phyloP scores from a whole-genome alignment of 75 land plant genomes.

The Sequoia sempervirens region DNA sequence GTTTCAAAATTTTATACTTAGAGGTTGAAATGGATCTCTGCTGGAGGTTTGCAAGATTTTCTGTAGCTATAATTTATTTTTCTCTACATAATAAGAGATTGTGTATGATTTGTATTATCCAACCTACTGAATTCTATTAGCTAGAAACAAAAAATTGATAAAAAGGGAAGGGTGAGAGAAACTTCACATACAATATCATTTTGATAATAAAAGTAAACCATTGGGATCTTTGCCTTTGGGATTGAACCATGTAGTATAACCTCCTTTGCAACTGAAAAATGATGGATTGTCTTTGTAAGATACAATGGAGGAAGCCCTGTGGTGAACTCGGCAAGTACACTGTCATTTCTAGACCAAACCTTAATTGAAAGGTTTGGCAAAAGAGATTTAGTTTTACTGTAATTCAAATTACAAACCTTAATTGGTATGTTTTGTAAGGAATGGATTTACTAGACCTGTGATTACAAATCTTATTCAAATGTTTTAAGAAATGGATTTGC shows the following conservation, averaged over 20 bases:
- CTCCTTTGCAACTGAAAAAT: constrained; percentile 70
- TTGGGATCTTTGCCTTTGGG: constrained; percentile 36
- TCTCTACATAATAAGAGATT: too few relatives aligned
- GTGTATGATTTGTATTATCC: too few relatives aligned
- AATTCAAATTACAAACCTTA: neutral
- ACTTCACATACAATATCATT: too few relatives aligned
- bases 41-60: too few relatives aligned
- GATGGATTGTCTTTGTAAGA: constrained; percentile 39
- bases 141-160: too few relatives aligned
- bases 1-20: too few relatives aligned
- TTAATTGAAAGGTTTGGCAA: neutral
- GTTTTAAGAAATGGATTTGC: neutral
- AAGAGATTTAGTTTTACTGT: neutral
- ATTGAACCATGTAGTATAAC: constrained; percentile 69
- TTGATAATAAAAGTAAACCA: too few relatives aligned
- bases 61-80: too few relatives aligned
- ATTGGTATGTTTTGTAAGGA: too few relatives aligned
- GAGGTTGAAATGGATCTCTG: too few relatives aligned
- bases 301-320: constrained; percentile 80
- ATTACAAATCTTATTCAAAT: neutral
- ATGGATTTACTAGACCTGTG: neutral
- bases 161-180: too few relatives aligned
- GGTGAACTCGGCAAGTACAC: constrained; percentile 42
- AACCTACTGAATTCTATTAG: too few relatives aligned
- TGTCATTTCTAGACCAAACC: neutral